Evolutionary conservation across 371 early-diverging fungal species (phyloP), one percentile per base, ranked within the genome.

Genomic region (Haplosporangium sp.): DNA sequence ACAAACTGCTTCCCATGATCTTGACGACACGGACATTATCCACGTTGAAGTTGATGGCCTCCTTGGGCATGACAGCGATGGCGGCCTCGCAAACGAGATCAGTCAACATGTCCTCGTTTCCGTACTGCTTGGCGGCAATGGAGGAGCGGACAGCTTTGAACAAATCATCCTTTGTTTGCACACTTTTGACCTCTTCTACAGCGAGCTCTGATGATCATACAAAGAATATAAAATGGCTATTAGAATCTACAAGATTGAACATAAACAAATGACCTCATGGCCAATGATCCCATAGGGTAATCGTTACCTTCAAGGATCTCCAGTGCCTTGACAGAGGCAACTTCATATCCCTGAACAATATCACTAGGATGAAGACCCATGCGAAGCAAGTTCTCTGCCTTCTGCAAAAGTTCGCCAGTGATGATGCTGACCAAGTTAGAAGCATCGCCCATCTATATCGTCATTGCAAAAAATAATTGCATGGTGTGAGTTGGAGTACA

Each of bases 11-110:
- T 75, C 98, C 98, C 84, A 96, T 87, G 50, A 99, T 94, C 85
- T 99, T 99, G 70, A 98, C 99, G 55, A 98, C 96, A 47, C 99
- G 95, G 48, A 98, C 89, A 74, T 90, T 93, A 82, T 98, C 99
- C 50, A 97, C 97, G 74, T 95, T 97, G 88, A 98, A 98, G 73
- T 91, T 84, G 47, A 84, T 81, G 46, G 93, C 85, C 65, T 91
- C 91, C 77, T 92, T 91, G 63, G 99, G 98, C 97, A 98, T 96
- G 66, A 97, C 87, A 56, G 92, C 86, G 21, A 92, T 73, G 40
- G 94, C 91, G n/a, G 98, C 98, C 57, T 96, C 90, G 61, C 88
- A 89, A 41, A 98, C 95, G 36, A 97, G 86, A 18, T 89, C 85
- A 14, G 91, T 83, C 56, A 98, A 85, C 57, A 96, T 83, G 58